Evolutionary conservation across 345 rosid genomes (phyloP), one percentile per base, ranked within the genome.

Genomic region (Sisymbrium irio): DNA sequence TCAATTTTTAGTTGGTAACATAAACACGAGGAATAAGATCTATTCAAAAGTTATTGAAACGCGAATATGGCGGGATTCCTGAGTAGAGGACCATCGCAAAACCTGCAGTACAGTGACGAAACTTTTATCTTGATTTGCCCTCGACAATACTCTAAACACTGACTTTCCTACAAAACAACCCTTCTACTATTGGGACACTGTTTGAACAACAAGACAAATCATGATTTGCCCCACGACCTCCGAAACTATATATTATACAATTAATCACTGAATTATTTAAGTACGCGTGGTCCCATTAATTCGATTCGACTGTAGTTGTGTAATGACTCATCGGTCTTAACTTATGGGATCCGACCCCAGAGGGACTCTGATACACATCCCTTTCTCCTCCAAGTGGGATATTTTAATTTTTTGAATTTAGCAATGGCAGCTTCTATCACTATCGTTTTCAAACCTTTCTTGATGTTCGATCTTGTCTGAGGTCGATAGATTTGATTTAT

Each of bases 1-100:
- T 71, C 53, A 62, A 61, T 2, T 0, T 19, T 58, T 33, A 18
- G 33, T 54, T 30, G 11, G 27, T 25, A 70, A 46, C 66, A 70
- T n/a, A 22, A 45, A 22, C 49, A 70, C 27, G 47, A 70, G 58
- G 66, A 44, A 58, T 45, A 3, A 0, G 13, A 60, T 47, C 17
- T 49, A 53, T 72, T 62, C 54, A 51, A 51, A 51, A 68, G 71
- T 40, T 18, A 72, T 28, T 50, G 53, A 61, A 71, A 47, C 67
- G 51, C 63, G 76, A 72, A 72, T 49, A 15, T 72, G 76, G 76
- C 76, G 76, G 63, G 70, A 42, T 54, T n/a, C n/a, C n/a, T 3
- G 40, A 25, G 12, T 53, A 20, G 28, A 28, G 77, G 70, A 72
- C 70, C 76, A 63, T 44, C 7, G 14, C 41, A 15, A 64, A 65